phyloP scores from a whole-genome alignment of 805 yeast genomes.

The Yamadazyma akitaensis region DNA sequence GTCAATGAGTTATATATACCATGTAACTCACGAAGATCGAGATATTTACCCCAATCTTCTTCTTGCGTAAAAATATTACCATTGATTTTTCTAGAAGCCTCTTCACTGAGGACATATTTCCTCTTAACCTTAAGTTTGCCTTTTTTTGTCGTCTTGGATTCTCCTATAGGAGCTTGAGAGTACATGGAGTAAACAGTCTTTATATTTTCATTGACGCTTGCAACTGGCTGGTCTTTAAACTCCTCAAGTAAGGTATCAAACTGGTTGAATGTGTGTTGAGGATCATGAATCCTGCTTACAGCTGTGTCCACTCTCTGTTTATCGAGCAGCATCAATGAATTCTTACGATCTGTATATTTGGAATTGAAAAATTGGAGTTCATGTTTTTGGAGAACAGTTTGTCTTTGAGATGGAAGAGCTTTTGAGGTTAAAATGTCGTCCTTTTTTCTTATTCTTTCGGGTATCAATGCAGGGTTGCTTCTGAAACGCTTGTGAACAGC shows the following conservation, averaged over 20 bases:
- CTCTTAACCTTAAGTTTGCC: slow-evolving; percentile 25
- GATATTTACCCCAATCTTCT: slow-evolving; percentile 61
- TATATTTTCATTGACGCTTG: slow-evolving; percentile 13
- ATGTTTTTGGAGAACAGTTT: slow-evolving; percentile 59
- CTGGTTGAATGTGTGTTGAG: slow-evolving; percentile 3
- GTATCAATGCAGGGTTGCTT: slow-evolving; percentile 56
- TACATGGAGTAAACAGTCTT: slow-evolving; percentile 20
- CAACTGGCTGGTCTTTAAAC: slow-evolving; percentile 1
- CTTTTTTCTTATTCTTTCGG: slow-evolving; percentile 14
- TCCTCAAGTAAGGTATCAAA: slow-evolving; percentile 9
- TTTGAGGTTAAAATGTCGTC: slow-evolving; percentile 12
- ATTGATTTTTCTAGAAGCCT: slow-evolving; percentile 43
- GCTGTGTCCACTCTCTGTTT: slow-evolving; percentile 6
- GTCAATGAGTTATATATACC: slow-evolving; percentile 43
- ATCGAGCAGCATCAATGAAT: slow-evolving; percentile 6
- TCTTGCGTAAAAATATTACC: slow-evolving; percentile 54
- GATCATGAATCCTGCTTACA: slow-evolving; percentile 6
- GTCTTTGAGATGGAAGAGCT: slow-evolving; percentile 45
- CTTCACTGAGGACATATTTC: slow-evolving; percentile 45
- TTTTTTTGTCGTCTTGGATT: slow-evolving; percentile 12
- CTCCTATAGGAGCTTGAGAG: slow-evolving; percentile 22
- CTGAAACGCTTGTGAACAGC: slow-evolving; percentile 62
- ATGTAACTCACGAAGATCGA: slow-evolving; percentile 56
- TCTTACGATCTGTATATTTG: slow-evolving; percentile 34
- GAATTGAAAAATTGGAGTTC: slow-evolving; percentile 55